Conservation (phyloP, 495 filamentous ascomycete genomes). For the Aspergillus homomorphus region DNA sequence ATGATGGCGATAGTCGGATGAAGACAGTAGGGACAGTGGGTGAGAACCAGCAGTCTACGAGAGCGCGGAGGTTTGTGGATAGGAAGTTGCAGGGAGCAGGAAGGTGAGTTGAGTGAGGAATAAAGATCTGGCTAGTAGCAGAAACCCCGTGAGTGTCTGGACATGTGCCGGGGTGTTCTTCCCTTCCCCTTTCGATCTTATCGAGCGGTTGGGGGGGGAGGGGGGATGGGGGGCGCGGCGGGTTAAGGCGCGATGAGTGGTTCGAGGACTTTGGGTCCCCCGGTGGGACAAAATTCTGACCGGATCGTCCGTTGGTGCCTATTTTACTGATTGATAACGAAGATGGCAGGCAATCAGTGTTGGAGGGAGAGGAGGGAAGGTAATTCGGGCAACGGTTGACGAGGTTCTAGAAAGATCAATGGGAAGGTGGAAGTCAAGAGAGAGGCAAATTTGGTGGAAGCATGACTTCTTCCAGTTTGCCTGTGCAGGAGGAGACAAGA, state of each 20-base stretch:
- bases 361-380: no score
- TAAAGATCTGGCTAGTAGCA: neutral
- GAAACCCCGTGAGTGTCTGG: neutral
- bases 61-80: neutral
- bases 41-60: neutral
- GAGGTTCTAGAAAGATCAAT: neutral
- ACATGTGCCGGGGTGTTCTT: neutral
- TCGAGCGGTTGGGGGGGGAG: slow-evolving; percentile 5
- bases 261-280: neutral
- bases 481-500: neutral
- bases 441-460: neutral
- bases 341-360: neutral
- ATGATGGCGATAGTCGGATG: neutral
- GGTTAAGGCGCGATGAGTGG: neutral
- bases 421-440: neutral
- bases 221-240: slow-evolving; percentile 6
- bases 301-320: neutral
- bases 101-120: neutral
- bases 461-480: neutral
- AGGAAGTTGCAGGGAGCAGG: neutral
- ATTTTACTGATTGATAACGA: neutral
- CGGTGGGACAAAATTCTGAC: neutral
- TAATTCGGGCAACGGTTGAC: neutral
- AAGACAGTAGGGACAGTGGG: neutral
- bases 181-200: slow-evolving; percentile 11